Base-by-base conservation (phyloP, 345 rosid species). In the Jatropha curcas region DNA sequence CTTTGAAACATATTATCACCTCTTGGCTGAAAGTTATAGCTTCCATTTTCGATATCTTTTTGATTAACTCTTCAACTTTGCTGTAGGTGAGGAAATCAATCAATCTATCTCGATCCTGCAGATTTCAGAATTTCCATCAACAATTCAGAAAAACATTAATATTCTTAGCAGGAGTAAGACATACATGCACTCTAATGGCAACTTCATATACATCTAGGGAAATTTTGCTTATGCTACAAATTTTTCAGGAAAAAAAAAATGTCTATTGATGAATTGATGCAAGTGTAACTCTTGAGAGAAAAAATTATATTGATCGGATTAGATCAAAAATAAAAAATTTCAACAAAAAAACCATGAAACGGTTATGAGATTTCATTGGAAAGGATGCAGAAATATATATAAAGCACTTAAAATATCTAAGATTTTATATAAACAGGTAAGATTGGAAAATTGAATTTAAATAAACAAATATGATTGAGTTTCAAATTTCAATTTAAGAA, bases 211-310 rank as follows among this genome's bases (percentile, higher is more conserved):
- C 89, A 66, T 86, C 85, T 4, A 98, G 94, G 41, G 86, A 75
- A 85, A 95, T 80, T 92, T 95, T 59, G 96, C 93, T 74, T 95
- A 98, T 3, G 99, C 99, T 1, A 95, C 98, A 77, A 78, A 92
- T 83, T 92, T 92, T 55, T 97, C 98, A 41, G 33, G 25, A 24
- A 60, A 24, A 24, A 7, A n/a, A n/a, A n/a, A n/a, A n/a, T n/a
- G n/a, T n/a, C n/a, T 61, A 27, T 14, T 34, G 66, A 20, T 61
- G 25, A 61, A 58, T 13, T 34, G 27, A 35, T 58, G 62, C 28
- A 61, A 34, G 41, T 17, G 22, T 8, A 17, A 27, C 27, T 34
- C 41, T n/a, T n/a, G 7, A 33, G 17, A 35, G 25, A 61, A 48
- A 7, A 14, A n/a, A n/a, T n/a, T n/a, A n/a, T n/a, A n/a, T n/a